A percentile compares a stretch with the other conserved stretches of the same genome.
These are phyloP conservation scores for Neolentinus lepideus DNA, from an alignment of 1,284 basidiomycete species.

Conservation along the genomic window DNA sequence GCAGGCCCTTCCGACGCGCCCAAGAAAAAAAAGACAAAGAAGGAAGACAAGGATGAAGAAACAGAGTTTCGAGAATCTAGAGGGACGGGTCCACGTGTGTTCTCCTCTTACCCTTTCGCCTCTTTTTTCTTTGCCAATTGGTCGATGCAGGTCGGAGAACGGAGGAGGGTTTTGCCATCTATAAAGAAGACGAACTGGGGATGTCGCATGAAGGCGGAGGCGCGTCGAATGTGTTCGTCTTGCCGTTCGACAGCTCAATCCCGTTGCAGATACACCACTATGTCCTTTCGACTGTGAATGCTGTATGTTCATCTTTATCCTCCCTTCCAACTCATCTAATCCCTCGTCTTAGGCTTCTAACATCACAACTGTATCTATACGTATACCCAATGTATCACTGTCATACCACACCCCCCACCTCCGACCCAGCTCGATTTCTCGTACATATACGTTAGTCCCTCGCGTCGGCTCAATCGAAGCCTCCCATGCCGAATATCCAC, in stretches of 20 bases:
- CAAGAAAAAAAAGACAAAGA: constrained; percentile 21
- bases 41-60: constrained; percentile 29
- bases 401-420: not conserved
- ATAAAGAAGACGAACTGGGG: constrained; percentile 82
- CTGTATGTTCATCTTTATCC: constrained; percentile 52
- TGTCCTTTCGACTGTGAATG: constrained; percentile 84
- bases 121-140: constrained; percentile 3
- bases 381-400: not conserved
- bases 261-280: constrained; percentile 37
- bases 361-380: not conserved
- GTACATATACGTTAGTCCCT: not conserved
- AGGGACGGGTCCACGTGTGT: constrained; percentile 67
- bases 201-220: constrained; percentile 73
- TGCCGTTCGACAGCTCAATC: constrained; percentile 11
- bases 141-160: constrained; percentile 62
- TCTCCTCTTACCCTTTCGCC: no score
- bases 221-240: constrained; percentile 27
- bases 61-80: constrained; percentile 70
- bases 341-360: constrained; percentile 1
- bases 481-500: constrained; percentile 34
- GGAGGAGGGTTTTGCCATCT: constrained; percentile 79
- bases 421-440: not conserved
- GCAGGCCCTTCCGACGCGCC: constrained; percentile 4
- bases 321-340: not conserved
- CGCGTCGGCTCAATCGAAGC: constrained; percentile 62